These are phyloP conservation scores for Phoma sp. DNA, from an alignment of 2,329 filamentous ascomycete genomes.

Conservation along the genomic window DNA sequence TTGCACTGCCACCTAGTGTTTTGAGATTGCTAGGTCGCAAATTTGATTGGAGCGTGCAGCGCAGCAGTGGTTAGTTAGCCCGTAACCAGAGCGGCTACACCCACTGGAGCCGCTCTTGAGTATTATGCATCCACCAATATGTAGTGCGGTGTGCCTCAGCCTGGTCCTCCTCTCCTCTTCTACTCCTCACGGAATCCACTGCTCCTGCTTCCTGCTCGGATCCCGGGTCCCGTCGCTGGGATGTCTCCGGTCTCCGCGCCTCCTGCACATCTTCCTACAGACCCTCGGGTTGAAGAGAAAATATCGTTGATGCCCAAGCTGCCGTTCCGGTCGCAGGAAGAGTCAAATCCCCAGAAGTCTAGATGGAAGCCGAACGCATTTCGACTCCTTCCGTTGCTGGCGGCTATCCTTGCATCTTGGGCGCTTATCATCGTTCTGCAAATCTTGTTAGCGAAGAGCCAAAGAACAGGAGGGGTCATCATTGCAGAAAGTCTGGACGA, in stretches of 20 bases:
- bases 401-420: constrained; percentile 20
- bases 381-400: constrained; percentile 18
- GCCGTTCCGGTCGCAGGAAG: background rate
- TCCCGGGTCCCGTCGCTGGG: background rate
- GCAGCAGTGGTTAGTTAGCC: constrained; percentile 14
- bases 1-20: constrained; percentile 2
- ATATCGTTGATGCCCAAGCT: background rate
- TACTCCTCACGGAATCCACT: background rate
- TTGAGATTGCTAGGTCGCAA: background rate
- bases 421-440: constrained; percentile 55
- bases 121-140: constrained; percentile 14
- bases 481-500: constrained; percentile 45
- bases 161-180: background rate
- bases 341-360: background rate
- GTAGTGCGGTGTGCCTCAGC: constrained; percentile 4
- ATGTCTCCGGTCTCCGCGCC: background rate
- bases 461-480: constrained; percentile 51
- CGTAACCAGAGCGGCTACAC: constrained; percentile 13
- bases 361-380: constrained; percentile 31
- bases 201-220: background rate
- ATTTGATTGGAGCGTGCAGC: constrained; percentile 18
- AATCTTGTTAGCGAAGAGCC: constrained; percentile 51
- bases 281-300: background rate
- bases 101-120: constrained; percentile 4
- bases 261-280: background rate